phyloP scores from a whole-genome alignment of 257 asterid species.

The Nicotiana tomentosiformis region DNA sequence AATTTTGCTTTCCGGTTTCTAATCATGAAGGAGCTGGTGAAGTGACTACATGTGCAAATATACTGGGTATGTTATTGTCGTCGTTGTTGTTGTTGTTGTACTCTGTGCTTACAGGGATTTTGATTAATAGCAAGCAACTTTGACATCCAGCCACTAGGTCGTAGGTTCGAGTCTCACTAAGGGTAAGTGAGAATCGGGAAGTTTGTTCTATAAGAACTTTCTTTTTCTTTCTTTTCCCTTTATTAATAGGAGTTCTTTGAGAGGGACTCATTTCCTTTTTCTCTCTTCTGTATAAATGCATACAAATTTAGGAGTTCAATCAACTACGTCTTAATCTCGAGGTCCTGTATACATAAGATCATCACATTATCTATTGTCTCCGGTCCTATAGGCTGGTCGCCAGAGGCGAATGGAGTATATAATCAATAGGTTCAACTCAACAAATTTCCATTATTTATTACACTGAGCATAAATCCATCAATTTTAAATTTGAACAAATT shows the following conservation, averaged over 20 bases:
- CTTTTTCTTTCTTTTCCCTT: background rate
- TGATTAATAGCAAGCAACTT: background rate
- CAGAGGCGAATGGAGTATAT: background rate
- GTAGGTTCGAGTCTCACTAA: background rate
- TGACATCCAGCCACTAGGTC: background rate
- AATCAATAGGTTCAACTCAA: background rate
- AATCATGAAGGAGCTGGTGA: conserved; percentile 59
- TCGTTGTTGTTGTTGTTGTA: background rate
- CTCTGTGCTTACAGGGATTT: background rate
- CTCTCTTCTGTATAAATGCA: background rate
- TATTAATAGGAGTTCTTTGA: background rate
- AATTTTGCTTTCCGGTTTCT: conserved; percentile 68
- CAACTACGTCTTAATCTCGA: no score
- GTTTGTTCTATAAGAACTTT: background rate
- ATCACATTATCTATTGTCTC: background rate
- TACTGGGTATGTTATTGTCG: no score
- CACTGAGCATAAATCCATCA: no score
- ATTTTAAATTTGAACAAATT: background rate
- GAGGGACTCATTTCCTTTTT: background rate
- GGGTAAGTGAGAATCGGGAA: background rate
- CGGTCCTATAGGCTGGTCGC: background rate
- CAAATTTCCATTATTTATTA: no score
- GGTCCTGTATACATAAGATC: background rate
- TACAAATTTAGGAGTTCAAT: background rate
- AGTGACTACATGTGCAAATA: conserved; percentile 18